Percentiles rank a stretch among this genome's conserved stretches.
These are phyloP conservation scores for Trichoderma koningiopsis DNA, from an alignment of 2,329 filamentous ascomycete genomes.

Conservation along the genomic window DNA sequence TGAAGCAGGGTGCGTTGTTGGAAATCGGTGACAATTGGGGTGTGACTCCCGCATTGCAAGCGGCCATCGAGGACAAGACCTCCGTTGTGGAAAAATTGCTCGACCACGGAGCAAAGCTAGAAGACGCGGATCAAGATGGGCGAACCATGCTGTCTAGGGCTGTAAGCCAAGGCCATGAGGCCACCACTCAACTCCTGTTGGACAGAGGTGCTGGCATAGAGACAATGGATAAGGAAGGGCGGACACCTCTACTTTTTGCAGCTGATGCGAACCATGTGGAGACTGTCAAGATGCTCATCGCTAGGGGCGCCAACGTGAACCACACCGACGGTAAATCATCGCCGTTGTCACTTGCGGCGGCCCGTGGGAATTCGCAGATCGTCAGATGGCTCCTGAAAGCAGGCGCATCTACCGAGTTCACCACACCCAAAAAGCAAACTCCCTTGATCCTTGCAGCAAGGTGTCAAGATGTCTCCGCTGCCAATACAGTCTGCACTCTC, in stretches of 20 bases:
- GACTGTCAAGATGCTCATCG: constrained; percentile 2
- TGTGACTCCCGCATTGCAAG: neutral
- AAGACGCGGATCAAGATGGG: neutral
- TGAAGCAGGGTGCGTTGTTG: constrained; percentile 2
- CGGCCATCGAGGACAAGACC: constrained; percentile 8
- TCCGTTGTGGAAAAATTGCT: neutral
- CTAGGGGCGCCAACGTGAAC: constrained; percentile 17
- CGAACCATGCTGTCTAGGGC: constrained; percentile 23
- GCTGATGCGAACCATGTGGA: neutral
- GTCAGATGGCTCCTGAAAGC: constrained; percentile 1
- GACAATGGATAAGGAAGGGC: constrained; percentile 2
- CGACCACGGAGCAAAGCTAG: neutral
- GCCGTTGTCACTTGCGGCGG: neutral
- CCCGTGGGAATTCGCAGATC: neutral
- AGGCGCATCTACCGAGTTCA: neutral
- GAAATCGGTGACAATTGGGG: neutral
- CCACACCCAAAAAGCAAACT: neutral
- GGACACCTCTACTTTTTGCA: constrained; percentile 4
- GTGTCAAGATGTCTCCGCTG: neutral
- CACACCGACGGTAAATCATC: neutral
- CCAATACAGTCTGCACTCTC: neutral
- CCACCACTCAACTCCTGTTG: neutral
- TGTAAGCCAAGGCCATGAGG: neutral
- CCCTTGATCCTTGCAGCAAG: neutral
- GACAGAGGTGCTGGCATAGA: constrained; percentile 6